Evolutionary conservation across 805 yeast species (phyloP), one percentile per base, ranked within the genome.

Genomic region (Maudiozyma serrabonitensis): DNA sequence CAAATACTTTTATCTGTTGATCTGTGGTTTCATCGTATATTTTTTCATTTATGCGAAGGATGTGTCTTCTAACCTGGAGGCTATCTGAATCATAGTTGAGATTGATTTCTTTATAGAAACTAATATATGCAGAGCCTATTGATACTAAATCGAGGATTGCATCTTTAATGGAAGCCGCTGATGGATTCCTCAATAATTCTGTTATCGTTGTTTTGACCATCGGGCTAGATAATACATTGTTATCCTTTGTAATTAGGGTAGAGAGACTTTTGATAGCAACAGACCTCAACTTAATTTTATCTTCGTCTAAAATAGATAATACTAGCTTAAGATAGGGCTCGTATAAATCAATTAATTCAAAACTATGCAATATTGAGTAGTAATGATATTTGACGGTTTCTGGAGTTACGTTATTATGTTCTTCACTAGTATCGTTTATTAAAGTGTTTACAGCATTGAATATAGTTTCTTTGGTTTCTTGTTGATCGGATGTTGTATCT

Each of bases 111-210:
- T 61, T 66, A 58, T 78, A 78, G 53, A 76, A 81, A 26, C 73
- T 74, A 7, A 58, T n/a, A 23, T 56, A 54, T 1, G 64, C 54
- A 7, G 62, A 54, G 2, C 72, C 71, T 19, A 76, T 69, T 2
- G 66, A 57, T 25, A 88, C 64, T 39, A 88, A 70, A 41, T 86
- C 93, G 28, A 88, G 67, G 2, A 82, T 82, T 0, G 95, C 87
- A 56, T 84, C 89, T 50, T 88, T 74, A 0, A 87, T 91, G 39
- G 82, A 74, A 0, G 95, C 80, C 0, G 95, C 80, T 2, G 88
- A 84, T 0, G 75, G 59, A 52, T 84, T 91, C 5, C 60, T 64
- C 38, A 88, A 65, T 43, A 80, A 68, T 9, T 63, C 68, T 1
- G 78, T 68, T 2, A 88, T 69, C 0, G 84, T 72, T 1, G 66